Evolutionary conservation across 2,329 filamentous ascomycete species (phyloP), one percentile per base, ranked within the genome.

Genomic region (Fusarium solani-melongenae): DNA sequence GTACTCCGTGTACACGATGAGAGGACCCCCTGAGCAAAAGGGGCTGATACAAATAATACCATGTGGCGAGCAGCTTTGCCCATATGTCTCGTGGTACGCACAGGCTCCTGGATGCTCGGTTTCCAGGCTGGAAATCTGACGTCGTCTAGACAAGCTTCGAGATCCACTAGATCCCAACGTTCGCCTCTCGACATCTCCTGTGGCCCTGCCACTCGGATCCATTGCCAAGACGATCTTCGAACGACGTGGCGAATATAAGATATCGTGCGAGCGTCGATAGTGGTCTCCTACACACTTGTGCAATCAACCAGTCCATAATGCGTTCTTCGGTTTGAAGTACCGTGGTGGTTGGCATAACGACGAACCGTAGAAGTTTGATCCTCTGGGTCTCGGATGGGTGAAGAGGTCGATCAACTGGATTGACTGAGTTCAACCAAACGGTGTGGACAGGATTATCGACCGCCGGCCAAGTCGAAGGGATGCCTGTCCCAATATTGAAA

Each of bases 1-100:
- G 66, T 82, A 29, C 76, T 82, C 27, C 75, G 79, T n/a, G 74
- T 80, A 10, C 72, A 82, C 6, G 79, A 82, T 22, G 36, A 70
- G 24, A 59, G 61, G 49, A 63, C 36, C 31, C 58, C 60, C 33
- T 71, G 59, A 71, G 31, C 4, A 29, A 34, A 58, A 34, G 38
- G 39, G 22, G 33, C 14, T 20, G 20, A 22, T 27, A 12, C 15
- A 62, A 49, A 60, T 20, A 51, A 60, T 58, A 67, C 39, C 34
- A 38, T 12, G 22, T 33, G 24, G 24, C 12, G 58, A 58, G 53
- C 44, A 57, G 51, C 27, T 51, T 64, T 66, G 44, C 58, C 27
- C 33, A 20, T 11, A n/a, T 39, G 49, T 41, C 49, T 33, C 24
- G 20, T 31, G 46, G 60, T 62, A 62, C 8, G 44, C 20, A 17